A percentile compares a stretch with the other conserved stretches of the same genome.
Evolutionary conservation across 2,329 filamentous ascomycete species (phyloP).

Genomic region (Aspergillus phoenicis): DNA sequence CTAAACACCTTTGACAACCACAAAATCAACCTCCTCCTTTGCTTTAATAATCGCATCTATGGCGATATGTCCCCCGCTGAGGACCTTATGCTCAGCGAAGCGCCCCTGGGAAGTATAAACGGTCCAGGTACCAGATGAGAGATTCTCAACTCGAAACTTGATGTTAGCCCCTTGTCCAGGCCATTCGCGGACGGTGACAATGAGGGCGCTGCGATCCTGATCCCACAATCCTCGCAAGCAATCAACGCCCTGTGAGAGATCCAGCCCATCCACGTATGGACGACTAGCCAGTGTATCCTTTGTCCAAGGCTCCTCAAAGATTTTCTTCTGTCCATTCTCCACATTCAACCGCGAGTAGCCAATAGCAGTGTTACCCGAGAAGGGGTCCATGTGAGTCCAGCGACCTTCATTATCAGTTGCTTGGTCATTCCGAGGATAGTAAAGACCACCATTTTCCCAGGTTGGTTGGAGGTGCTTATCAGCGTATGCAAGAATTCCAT

Average conservation of each 20-base stretch:
- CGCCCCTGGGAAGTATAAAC: neutral
- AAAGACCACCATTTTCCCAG: slow-evolving; percentile 7
- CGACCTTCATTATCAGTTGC: neutral
- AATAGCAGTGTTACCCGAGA: slow-evolving; percentile 40
- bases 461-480: slow-evolving; percentile 1
- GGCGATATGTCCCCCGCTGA: neutral
- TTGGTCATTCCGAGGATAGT: neutral
- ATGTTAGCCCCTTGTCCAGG: neutral
- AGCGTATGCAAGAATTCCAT: neutral
- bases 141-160: neutral
- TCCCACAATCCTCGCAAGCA: slow-evolving; percentile 28
- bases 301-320: slow-evolving; percentile 27
- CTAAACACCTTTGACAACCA: neutral
- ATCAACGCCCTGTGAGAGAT: slow-evolving; percentile 26
- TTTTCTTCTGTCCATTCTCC: slow-evolving; percentile 22
- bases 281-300: slow-evolving; percentile 38
- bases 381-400: slow-evolving; percentile 35
- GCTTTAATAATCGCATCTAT: neutral
- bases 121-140: neutral
- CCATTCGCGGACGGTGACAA: slow-evolving; percentile 8
- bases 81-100: neutral
- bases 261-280: slow-evolving; percentile 31
- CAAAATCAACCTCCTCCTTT: neutral
- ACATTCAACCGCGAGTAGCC: slow-evolving; percentile 44
- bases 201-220: neutral